Evolutionary conservation across 352 stramenopile genomes (phyloP).

Genomic region (Blastocystis sp.): DNA sequence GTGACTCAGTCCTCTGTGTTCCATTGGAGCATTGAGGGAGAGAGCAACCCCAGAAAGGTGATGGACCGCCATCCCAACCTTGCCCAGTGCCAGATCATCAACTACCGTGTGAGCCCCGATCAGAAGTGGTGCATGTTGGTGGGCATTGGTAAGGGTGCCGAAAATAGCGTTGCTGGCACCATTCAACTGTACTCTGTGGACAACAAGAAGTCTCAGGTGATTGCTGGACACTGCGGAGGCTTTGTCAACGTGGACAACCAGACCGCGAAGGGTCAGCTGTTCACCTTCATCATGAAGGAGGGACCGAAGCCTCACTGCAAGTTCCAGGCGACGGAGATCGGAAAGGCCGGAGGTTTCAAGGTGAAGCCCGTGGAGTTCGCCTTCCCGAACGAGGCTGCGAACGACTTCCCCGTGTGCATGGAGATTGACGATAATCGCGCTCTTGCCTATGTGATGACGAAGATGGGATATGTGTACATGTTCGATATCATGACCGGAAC

Average conservation of each 20-base stretch:
- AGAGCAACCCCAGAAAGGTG: conserved; percentile 81
- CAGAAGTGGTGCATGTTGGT: conserved; percentile 96
- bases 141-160: conserved; percentile 86
- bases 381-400: conserved; percentile 86
- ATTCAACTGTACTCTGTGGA: conserved; percentile 95
- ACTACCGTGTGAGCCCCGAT: conserved; percentile 93
- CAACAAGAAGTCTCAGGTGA: conserved; percentile 94
- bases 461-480: conserved; percentile 99
- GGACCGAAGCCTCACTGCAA: conserved; percentile 35
- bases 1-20: conserved; percentile 91
- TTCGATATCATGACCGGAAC: conserved; percentile 97
- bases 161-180: conserved; percentile 77
- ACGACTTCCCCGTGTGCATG: conserved; percentile 97
- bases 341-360: conserved; percentile 87
- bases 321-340: conserved; percentile 95
- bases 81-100: conserved; percentile 95
- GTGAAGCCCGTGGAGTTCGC: conserved; percentile 85
- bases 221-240: conserved; percentile 89
- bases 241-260: conserved; percentile 89
- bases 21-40: conserved; percentile 90
- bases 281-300: conserved; percentile 85
- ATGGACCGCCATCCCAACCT: conserved; percentile 93
- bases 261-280: conserved; percentile 69
- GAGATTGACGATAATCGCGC: conserved; percentile 82
- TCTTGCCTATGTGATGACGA: conserved; percentile 96